phyloP scores from a whole-genome alignment of 2,329 filamentous ascomycete species.

The Pleomassaria siparia region DNA sequence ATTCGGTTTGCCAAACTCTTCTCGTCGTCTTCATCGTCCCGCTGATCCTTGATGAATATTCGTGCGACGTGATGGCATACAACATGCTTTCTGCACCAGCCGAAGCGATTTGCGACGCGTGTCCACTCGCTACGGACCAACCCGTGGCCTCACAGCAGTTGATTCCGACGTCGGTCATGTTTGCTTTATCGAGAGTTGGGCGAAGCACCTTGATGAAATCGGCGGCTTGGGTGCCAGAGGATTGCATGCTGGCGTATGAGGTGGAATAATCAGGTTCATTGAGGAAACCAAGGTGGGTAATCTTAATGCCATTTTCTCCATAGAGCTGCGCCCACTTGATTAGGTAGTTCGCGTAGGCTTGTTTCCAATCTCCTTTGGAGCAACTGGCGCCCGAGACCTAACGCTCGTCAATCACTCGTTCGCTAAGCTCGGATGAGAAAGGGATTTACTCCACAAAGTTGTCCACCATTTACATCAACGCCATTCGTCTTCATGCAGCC shows the following conservation, averaged over 20 bases:
- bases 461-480: constrained; percentile 48
- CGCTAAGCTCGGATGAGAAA: background rate
- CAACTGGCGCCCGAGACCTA: constrained; percentile 35
- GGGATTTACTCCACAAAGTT: constrained; percentile 49
- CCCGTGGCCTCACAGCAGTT: constrained; percentile 51
- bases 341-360: constrained; percentile 53
- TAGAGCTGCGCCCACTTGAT: constrained; percentile 52
- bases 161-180: constrained; percentile 42
- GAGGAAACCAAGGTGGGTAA: constrained; percentile 48
- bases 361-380: constrained; percentile 49
- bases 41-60: constrained; percentile 46
- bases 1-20: constrained; percentile 57
- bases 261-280: constrained; percentile 49
- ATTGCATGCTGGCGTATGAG: constrained; percentile 52
- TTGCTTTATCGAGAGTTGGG: constrained; percentile 40
- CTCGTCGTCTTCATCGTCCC: constrained; percentile 46
- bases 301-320: constrained; percentile 41
- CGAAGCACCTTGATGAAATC: constrained; percentile 55
- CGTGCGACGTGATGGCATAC: constrained; percentile 47
- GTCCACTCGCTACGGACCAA: constrained; percentile 43
- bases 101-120: constrained; percentile 42
- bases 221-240: constrained; percentile 50
- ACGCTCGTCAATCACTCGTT: background rate
- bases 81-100: constrained; percentile 43
- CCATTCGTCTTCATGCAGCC: constrained; percentile 56